Evolutionary conservation across 345 rosid species (phyloP).

Genomic region (Eutrema yunnanense): DNA sequence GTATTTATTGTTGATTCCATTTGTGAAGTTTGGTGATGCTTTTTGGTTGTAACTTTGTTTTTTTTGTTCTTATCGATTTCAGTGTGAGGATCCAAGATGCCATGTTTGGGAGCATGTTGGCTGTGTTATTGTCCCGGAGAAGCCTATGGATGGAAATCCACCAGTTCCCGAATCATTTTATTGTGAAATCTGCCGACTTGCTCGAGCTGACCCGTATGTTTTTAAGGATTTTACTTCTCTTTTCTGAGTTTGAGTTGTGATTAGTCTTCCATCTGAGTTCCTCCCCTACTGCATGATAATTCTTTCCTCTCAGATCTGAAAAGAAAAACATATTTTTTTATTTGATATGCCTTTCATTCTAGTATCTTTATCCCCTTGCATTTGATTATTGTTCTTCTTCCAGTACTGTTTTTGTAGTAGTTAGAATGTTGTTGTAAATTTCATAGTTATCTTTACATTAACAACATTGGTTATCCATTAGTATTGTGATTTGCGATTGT

Average conservation of each 20-base stretch:
- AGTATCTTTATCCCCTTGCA: not conserved
- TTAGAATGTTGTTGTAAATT: not conserved
- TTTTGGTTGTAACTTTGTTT: not conserved
- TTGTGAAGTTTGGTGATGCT: not conserved
- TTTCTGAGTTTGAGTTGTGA: conserved; percentile 3
- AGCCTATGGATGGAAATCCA: conserved; percentile 56
- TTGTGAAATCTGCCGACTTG: conserved; percentile 87
- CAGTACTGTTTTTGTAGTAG: not conserved
- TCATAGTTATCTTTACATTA: not conserved
- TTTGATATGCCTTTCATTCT: not conserved
- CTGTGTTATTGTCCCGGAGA: conserved; percentile 79
- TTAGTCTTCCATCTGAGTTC: not conserved
- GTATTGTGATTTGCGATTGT: not conserved
- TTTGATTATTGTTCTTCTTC: not conserved
- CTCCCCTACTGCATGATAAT: not conserved
- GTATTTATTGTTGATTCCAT: not conserved
- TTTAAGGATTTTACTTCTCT: not conserved
- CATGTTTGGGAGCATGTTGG: conserved; percentile 74
- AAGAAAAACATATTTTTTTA: not conserved
- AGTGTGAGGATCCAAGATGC: conserved; percentile 87
- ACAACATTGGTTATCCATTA: not conserved
- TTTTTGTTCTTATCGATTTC: not conserved
- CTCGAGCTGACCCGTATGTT: conserved; percentile 97
- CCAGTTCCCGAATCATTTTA: conserved; percentile 66
- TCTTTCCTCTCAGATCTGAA: not conserved